Evolutionary conservation across 176 grass and related monocot genomes (phyloP), one percentile per base, ranked within the genome.

Genomic region (Oryza longistaminata): DNA sequence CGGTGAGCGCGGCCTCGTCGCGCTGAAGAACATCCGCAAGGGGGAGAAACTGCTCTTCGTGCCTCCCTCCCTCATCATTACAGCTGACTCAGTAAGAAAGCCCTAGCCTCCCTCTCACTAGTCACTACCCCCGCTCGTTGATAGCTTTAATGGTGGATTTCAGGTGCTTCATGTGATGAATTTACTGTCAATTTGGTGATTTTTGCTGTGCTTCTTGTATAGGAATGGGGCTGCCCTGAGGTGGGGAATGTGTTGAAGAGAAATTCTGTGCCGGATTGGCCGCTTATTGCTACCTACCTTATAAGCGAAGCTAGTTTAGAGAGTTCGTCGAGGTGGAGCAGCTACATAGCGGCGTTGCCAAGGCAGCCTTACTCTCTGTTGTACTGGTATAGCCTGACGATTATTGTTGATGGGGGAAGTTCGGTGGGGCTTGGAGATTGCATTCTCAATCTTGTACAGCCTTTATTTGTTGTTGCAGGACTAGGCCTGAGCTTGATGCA

Each of bases 11-110:
- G 93, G 96, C 66, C 93, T 99, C 31, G 96, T 99, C 7, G 90
- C 96, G 8, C 85, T 99, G 53, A 99, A 89, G 74, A 98, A 96
- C 86, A 88, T 94, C 75, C 85, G 96, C 12, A 99, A 96, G 68
- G 91, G 93, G 53, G 93, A 99, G 96, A 99, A 99, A 71, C 83
- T 99, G 66, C 96, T 99, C 66, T 96, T 99, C 74, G 96, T 99
- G 81, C 96, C 96, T 35, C 96, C 93, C 64, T 74, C 96, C 25
- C 90, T 99, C n/a, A 90, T 99, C 70, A 94, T 99, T 70, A 89
- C 89, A 17, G 86, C 91, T 19, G 90, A 94, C 27, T 96, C 96
- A 67, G 96, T 99, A 85, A 64, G n/a, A 68, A 78, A 1, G n/a
- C 39, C 8, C 4, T 75, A 22, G 1, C 11, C 11, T 79, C 31